Conservation (phyloP, 2,329 filamentous ascomycete genomes). For the Fusarium brevicatenulatum region DNA sequence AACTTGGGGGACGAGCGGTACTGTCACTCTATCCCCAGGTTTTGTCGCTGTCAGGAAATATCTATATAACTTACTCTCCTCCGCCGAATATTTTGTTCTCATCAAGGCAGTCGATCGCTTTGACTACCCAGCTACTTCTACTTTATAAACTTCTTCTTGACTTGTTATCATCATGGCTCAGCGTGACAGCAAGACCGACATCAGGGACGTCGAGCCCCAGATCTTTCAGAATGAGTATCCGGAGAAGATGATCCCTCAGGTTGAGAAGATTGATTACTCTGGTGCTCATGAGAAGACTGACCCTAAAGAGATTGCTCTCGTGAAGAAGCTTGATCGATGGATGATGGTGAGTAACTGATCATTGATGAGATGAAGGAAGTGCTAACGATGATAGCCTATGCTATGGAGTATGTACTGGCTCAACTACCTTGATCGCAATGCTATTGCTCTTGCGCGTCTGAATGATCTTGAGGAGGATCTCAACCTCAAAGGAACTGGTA, state of each 20-base stretch:
- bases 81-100: not conserved
- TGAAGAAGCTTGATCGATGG: constrained; percentile 42
- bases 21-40: not conserved
- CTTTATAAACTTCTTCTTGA: not conserved
- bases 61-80: constrained; percentile 22
- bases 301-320: constrained; percentile 41
- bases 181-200: constrained; percentile 18
- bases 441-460: constrained; percentile 56
- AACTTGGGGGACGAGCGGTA: not conserved
- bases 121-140: constrained; percentile 16
- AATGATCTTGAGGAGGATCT: constrained; percentile 47
- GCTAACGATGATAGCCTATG: constrained; percentile 43
- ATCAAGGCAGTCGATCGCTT: constrained; percentile 30
- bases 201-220: constrained; percentile 28
- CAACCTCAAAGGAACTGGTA: constrained; percentile 34
- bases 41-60: not conserved
- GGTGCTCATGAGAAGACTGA: constrained; percentile 44
- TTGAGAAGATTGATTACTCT: constrained; percentile 40
- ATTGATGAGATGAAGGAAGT: too few species aligned
- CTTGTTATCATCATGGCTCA: constrained; percentile 15
- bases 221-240: constrained; percentile 36
- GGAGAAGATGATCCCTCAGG: constrained; percentile 28
- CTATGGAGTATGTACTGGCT: constrained; percentile 56
- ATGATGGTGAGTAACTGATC: constrained; percentile 35
- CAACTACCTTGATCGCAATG: constrained; percentile 59